Conservation (phyloP, 2,329 filamentous ascomycete genomes). For the Gyromitra esculenta region DNA sequence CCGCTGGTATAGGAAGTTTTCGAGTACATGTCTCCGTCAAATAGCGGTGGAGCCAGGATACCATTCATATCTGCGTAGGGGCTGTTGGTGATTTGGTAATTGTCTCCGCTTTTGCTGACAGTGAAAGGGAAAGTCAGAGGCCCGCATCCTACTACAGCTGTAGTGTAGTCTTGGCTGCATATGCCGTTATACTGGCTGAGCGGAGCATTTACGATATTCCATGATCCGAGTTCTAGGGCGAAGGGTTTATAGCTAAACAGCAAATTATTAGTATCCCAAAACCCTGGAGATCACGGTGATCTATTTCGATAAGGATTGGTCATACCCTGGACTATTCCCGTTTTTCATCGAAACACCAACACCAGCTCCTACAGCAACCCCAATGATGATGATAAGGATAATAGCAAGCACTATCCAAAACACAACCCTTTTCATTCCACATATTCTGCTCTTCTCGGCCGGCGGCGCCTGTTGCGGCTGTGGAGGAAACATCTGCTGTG, state of each 20-base stretch:
- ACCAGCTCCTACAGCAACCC: conserved; percentile 20
- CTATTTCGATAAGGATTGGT: not conserved
- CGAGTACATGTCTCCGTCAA: conserved; percentile 21
- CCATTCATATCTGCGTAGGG: conserved; percentile 8
- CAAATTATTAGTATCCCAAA: conserved; percentile 10
- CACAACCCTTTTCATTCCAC: conserved; percentile 22
- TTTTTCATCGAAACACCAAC: conserved; percentile 19
- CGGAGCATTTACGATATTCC: conserved; percentile 21
- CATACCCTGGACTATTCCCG: not conserved
- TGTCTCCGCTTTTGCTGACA: conserved; percentile 6
- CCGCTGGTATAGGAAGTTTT: not conserved
- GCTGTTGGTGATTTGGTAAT: conserved; percentile 22
- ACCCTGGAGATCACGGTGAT: not conserved
- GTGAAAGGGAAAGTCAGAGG: conserved; percentile 15
- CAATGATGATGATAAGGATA: conserved; percentile 9
- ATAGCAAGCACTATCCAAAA: conserved; percentile 31
- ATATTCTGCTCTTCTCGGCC: conserved; percentile 1
- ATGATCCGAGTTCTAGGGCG: conserved; percentile 15
- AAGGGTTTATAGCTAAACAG: conserved; percentile 28
- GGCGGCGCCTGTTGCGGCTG: not conserved
- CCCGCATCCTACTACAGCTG: conserved; percentile 17
- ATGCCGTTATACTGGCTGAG: conserved; percentile 12
- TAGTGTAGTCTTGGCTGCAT: conserved; percentile 14
- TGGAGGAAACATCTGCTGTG: not conserved
- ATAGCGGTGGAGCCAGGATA: conserved; percentile 8